Base-by-base conservation (phyloP, 2,329 filamentous ascomycete genomes). In the Ophiosphaerella herpotricha region DNA sequence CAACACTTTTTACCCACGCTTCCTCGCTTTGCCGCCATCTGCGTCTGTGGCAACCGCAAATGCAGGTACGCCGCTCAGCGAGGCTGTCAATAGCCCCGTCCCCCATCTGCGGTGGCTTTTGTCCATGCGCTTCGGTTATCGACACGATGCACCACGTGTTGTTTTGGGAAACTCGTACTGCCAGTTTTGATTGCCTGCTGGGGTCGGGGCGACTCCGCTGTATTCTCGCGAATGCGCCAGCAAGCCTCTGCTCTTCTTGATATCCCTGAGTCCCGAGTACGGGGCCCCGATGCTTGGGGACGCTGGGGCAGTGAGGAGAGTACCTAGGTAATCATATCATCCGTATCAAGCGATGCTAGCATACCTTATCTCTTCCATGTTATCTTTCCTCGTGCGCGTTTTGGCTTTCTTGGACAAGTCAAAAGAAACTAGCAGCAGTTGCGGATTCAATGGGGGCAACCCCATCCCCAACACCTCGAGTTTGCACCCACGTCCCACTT, bases 1-100 rank as follows among this genome's bases (percentile, higher is more conserved):
- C 38, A 37, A 47, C 32, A 36, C 12, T 32, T 47, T 41, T 41
- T 41, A 37, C 37, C 38, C 44, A 36, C 44, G 18, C 33, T 34
- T 33, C 35, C 18, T 18, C 21, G 7, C 7, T 26, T 11, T 31
- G 11, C 16, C 14, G 12, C 9, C 23, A 29, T 5, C 21, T 14
- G 5, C 38, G 21, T 11, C 38, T 7, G 29, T 31, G 12, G 21
- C 7, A n/a, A 32, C 29, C 38, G 14, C 38, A 24, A n/a, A 29
- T 23, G 38, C 23, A 40, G 38, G 38, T 40, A 40, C 38, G 23
- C 7, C 6, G 7, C 26, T 7, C 9, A 7, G 26, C 26, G 6
- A 16, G 33, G 33, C 33, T 35, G 7, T 8, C 33, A 35, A 35
- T 35, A 35, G 33, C 12, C 11, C 33, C 14, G 9, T 14, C 26